phyloP scores from a whole-genome alignment of 345 rosid species.

The Lepidium aucheri region DNA sequence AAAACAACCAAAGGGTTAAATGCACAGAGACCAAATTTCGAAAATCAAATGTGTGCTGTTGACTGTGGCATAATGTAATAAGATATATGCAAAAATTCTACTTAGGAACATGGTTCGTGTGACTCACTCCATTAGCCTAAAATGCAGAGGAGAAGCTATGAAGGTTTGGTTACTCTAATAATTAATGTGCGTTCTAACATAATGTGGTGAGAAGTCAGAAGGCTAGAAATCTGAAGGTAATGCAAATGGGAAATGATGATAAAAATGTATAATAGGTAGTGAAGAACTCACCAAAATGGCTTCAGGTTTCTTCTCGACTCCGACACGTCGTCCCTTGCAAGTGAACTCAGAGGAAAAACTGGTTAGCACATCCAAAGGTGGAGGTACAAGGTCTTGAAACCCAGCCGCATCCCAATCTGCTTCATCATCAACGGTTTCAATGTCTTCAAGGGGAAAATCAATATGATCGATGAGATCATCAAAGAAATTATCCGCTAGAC shows the following conservation, averaged over 20 bases:
- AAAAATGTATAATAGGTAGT: background rate
- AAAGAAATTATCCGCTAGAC: conserved; percentile 51
- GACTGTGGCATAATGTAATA: background rate
- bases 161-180: background rate
- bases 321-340: conserved; percentile 19
- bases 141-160: background rate
- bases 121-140: background rate
- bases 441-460: conserved; percentile 53
- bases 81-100: background rate
- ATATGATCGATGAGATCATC: conserved; percentile 45
- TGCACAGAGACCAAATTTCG: background rate
- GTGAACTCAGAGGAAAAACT: conserved; percentile 35
- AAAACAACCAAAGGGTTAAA: background rate
- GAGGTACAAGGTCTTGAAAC: conserved; percentile 60
- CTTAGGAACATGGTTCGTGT: background rate
- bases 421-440: conserved; percentile 30
- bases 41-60: background rate
- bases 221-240: background rate
- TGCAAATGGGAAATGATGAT: background rate
- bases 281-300: conserved; percentile 39
- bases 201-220: background rate
- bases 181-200: background rate
- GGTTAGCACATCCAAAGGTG: conserved; percentile 46
- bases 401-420: conserved; percentile 58
- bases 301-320: conserved; percentile 12